Evolutionary conservation across 225 moss, liverwort and hornwort species (phyloP).

Genomic region (Thuidium tamariscinum): DNA sequence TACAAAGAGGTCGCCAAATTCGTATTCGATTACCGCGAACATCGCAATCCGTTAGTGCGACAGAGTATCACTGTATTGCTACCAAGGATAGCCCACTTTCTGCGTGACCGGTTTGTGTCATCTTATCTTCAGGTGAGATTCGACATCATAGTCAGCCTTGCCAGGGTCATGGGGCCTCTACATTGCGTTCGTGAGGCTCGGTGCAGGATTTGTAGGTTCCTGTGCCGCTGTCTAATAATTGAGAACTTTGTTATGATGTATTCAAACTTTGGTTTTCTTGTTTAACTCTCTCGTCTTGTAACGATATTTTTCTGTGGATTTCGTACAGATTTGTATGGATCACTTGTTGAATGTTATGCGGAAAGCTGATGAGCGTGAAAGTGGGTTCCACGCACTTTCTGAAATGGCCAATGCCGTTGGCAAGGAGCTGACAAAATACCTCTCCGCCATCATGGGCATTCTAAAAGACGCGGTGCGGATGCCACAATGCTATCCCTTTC

Average conservation of each 20-base stretch:
- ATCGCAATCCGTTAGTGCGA: conserved; percentile 82
- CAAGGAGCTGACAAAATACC: conserved; percentile 52
- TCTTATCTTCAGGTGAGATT: conserved; percentile 77
- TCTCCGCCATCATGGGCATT: conserved; percentile 47
- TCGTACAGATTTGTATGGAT: conserved; percentile 77
- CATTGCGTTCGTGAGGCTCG: background rate
- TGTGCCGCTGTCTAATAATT: background rate
- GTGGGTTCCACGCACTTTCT: conserved; percentile 82
- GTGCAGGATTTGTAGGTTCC: background rate
- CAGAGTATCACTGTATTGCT: conserved; percentile 91
- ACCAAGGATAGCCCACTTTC: conserved; percentile 93
- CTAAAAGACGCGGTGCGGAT: conserved; percentile 74
- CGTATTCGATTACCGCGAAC: conserved; percentile 86
- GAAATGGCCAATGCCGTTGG: conserved; percentile 97
- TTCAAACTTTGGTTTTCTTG: background rate
- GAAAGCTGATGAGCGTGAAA: conserved; percentile 79
- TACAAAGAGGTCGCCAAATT: conserved; percentile 97
- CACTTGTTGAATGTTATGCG: conserved; percentile 85
- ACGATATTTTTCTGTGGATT: background rate
- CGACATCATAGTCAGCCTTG: background rate
- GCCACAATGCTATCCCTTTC: background rate
- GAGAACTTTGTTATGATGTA: background rate
- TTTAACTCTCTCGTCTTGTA: background rate
- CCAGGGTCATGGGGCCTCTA: background rate
- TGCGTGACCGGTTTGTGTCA: conserved; percentile 85